A percentile compares a stretch with the other conserved stretches of the same genome.
phyloP scores from a whole-genome alignment of 1,284 basidiomycete genomes.

The Paramarasmius palmivorus region DNA sequence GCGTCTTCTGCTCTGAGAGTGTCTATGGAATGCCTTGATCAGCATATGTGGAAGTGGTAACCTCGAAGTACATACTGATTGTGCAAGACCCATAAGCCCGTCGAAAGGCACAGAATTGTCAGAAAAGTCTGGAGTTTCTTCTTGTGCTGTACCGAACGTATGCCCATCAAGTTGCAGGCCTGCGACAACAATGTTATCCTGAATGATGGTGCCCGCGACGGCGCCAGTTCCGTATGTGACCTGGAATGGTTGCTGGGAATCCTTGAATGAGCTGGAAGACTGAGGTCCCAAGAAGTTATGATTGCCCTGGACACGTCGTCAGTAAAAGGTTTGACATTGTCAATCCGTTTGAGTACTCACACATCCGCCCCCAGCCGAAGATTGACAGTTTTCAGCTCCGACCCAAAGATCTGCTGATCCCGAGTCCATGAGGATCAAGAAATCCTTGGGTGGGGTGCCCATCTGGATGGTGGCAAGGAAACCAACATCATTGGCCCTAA shows the following conservation, averaged over 20 bases:
- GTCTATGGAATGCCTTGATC: conserved; percentile 30
- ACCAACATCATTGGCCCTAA: conserved; percentile 45
- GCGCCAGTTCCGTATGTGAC: conserved; percentile 80
- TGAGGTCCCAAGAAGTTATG: conserved; percentile 69
- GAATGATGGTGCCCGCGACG: conserved; percentile 66
- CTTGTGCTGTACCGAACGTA: conserved; percentile 70
- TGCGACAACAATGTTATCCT: conserved; percentile 70
- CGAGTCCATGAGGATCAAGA: conserved; percentile 81
- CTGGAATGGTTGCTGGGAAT: conserved; percentile 55
- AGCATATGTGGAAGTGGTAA: neutral
- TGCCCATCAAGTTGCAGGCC: conserved; percentile 64
- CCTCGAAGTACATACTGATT: conserved; percentile 47
- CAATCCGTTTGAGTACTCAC: conserved; percentile 33
- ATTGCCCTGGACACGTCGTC: conserved; percentile 43
- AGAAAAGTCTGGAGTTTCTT: conserved; percentile 69
- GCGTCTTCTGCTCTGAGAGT: conserved; percentile 65
- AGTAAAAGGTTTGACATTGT: conserved; percentile 16
- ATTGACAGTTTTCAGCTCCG: conserved; percentile 56
- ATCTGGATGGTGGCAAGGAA: conserved; percentile 77
- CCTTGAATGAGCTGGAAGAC: conserved; percentile 67
- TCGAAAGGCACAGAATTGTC: conserved; percentile 61
- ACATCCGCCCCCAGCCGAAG: conserved; percentile 45
- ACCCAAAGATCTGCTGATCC: conserved; percentile 89
- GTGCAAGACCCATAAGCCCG: conserved; percentile 83
- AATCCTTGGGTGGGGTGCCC: conserved; percentile 74